A percentile compares a stretch with the other conserved stretches of the same genome.
phyloP scores from a whole-genome alignment of 2,329 filamentous ascomycete species.

The Blastomyces parvus region DNA sequence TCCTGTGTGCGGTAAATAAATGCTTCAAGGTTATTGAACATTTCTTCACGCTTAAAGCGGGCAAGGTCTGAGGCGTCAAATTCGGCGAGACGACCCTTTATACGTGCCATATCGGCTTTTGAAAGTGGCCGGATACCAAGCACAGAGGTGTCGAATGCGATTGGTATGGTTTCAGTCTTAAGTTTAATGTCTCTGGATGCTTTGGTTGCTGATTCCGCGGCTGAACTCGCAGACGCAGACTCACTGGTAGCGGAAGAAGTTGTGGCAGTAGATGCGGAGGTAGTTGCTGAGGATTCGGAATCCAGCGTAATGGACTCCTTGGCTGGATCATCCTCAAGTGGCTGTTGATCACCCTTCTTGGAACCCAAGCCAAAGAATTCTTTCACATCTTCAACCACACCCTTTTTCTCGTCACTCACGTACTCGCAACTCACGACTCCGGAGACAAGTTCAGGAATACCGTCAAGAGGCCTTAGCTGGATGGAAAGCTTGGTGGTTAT shows the following conservation, averaged over 20 bases:
- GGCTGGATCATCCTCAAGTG: constrained; percentile 50
- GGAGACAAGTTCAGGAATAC: constrained; percentile 67
- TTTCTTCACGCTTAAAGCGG: constrained; percentile 69
- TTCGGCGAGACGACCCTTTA: constrained; percentile 64
- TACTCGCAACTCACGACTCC: constrained; percentile 79
- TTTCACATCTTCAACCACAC: constrained; percentile 88
- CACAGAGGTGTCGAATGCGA: constrained; percentile 42
- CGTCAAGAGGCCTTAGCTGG: constrained; percentile 61
- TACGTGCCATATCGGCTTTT: constrained; percentile 34
- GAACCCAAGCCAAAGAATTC: constrained; percentile 90
- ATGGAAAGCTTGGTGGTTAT: constrained; percentile 73
- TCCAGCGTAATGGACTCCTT: constrained; percentile 42
- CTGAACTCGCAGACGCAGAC: constrained; percentile 42
- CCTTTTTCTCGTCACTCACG: constrained; percentile 60
- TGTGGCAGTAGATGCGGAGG: constrained; percentile 27
- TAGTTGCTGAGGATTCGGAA: constrained; percentile 37
- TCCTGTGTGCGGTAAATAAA: constrained; percentile 87
- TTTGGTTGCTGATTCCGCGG: constrained; percentile 34
- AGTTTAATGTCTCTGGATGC: constrained; percentile 34
- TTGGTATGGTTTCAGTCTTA: constrained; percentile 43
- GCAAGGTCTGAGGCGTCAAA: constrained; percentile 80
- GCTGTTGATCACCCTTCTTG: constrained; percentile 73
- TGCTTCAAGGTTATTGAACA: constrained; percentile 82
- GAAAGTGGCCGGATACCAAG: constrained; percentile 35
- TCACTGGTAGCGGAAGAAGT: constrained; percentile 34